Evolutionary conservation across 2,329 filamentous ascomycete genomes (phyloP), one percentile per base, ranked within the genome.

Genomic region (Aspergillus pseudoterreus): DNA sequence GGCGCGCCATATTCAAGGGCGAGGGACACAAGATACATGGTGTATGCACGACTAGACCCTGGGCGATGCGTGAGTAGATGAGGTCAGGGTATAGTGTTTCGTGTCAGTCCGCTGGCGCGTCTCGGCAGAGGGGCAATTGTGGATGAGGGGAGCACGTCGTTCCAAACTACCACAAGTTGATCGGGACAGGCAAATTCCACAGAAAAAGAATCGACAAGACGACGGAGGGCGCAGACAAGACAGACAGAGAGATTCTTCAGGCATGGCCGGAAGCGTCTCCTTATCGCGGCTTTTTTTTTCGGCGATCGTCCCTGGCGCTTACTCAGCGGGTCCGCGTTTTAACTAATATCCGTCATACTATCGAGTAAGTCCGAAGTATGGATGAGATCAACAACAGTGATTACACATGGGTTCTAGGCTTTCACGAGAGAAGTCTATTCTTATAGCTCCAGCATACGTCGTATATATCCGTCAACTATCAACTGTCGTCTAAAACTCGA

Each of bases 1-100:
- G 76, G 76, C 44, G 76, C 75, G 53, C 68, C 73, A 71, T 76
- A 76, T 63, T 77, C 71, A 50, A 78, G 62, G 49, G 68, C 63
- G 19, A 68, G 52, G 35, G 69, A 66, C 32, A 74, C 48, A 44
- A 75, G 61, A 63, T 67, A 68, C 71, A 75, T 74, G 39, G 49
- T 66, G 58, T 12, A 30, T 30, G 27, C 27, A 30, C 6, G 6
- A 10, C 6, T 30, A 30, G 27, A 30, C 27, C 27, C 8, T 8
- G 27, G 10, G 8, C 8, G 27, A 30, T 9, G 10, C 19, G 3
- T 6, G 36, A 27, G 52, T 43, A 47, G 42, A 14, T 43, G 12
- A 27, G 27, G 21, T 39, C 36, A 12, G 6, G 14, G 22, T 22
- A 19, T 30, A 43, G 14, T 45, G 6, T 21, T 17, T 24, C 30